A percentile compares a stretch with the other conserved stretches of the same genome.
These are phyloP conservation scores for Poa pratensis DNA, from an alignment of 176 grass and related monocot species.

Conservation along the genomic window DNA sequence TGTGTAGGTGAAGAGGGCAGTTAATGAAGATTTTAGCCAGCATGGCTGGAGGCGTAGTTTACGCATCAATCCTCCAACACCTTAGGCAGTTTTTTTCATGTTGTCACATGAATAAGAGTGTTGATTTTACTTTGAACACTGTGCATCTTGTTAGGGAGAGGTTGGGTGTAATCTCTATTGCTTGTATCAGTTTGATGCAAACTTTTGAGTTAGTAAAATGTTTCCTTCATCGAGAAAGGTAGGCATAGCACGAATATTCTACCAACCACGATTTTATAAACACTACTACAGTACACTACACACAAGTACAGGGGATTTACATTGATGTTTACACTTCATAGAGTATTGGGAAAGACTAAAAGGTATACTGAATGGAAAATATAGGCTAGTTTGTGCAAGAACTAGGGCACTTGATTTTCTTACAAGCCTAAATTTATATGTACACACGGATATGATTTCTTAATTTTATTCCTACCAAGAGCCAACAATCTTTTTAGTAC, in stretches of 20 bases:
- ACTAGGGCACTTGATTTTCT: neutral
- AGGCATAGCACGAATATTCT: conserved; percentile 4
- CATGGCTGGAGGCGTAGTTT: too few species aligned
- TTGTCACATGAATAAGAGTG: too few species aligned
- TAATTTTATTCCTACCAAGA: conserved; percentile 47
- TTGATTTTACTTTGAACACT: too few species aligned
- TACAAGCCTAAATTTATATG: conserved; percentile 24
- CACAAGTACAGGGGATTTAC: conserved; percentile 35
- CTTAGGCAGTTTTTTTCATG: too few species aligned
- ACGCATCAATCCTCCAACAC: too few species aligned
- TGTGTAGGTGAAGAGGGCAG: too few species aligned
- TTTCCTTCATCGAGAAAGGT: neutral
- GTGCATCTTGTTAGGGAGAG: too few species aligned
- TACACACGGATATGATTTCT: neutral
- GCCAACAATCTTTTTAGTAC: conserved; percentile 24
- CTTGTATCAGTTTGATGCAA: too few species aligned
- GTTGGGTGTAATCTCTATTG: too few species aligned
- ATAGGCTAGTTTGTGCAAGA: conserved; percentile 12
- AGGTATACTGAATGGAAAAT: conserved; percentile 20
- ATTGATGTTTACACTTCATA: conserved; percentile 25
- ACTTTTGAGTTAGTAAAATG: too few species aligned
- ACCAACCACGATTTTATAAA: conserved; percentile 38
- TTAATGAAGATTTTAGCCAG: too few species aligned
- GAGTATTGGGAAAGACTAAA: neutral
- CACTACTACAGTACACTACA: conserved; percentile 10